Conservation (phyloP, 805 yeast species). For the Saturnispora mendoncae region DNA sequence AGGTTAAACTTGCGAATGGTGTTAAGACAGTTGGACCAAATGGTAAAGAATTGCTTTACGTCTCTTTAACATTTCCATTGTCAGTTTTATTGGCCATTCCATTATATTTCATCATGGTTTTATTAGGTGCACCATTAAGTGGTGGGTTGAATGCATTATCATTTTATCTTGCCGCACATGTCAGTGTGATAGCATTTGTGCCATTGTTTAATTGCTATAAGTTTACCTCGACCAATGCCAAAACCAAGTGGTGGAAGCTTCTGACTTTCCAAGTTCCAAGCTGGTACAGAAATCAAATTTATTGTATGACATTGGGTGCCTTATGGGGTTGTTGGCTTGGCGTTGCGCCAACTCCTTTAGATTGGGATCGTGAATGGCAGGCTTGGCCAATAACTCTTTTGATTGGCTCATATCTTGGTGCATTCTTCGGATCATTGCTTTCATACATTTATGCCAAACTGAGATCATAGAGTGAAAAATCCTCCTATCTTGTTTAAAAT, state of each 20-base stretch:
- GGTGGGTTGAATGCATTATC: slow-evolving; percentile 14
- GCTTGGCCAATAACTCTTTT: slow-evolving; percentile 87
- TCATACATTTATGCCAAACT: slow-evolving; percentile 15
- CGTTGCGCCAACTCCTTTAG: slow-evolving; percentile 87
- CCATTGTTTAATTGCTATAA: slow-evolving; percentile 34
- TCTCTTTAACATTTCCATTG: slow-evolving; percentile 12
- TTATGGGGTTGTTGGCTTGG: slow-evolving; percentile 83
- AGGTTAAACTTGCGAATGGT: slow-evolving; percentile 21
- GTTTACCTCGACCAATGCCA: slow-evolving; percentile 29
- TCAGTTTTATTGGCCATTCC: slow-evolving; percentile 20
- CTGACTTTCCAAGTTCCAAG: slow-evolving; percentile 25
- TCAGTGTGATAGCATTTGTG: slow-evolving; percentile 14
- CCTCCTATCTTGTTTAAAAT: too few species aligned
- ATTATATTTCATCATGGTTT: slow-evolving; percentile 22
- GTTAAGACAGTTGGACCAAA: slow-evolving; percentile 15
- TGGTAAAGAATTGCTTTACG: slow-evolving; percentile 12
- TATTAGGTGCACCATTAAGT: slow-evolving; percentile 19
- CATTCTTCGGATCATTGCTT: slow-evolving; percentile 41
- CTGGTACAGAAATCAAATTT: slow-evolving; percentile 28
- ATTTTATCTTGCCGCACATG: slow-evolving; percentile 15
- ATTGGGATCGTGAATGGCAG: slow-evolving; percentile 98
- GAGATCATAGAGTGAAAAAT: too few species aligned
- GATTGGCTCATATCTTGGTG: slow-evolving; percentile 71
- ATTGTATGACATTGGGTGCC: slow-evolving; percentile 34
- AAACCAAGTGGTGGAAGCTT: slow-evolving; percentile 22